Evolutionary conservation across 1,284 basidiomycete species (phyloP), one percentile per base, ranked within the genome.

Genomic region (Tilletia horrida): DNA sequence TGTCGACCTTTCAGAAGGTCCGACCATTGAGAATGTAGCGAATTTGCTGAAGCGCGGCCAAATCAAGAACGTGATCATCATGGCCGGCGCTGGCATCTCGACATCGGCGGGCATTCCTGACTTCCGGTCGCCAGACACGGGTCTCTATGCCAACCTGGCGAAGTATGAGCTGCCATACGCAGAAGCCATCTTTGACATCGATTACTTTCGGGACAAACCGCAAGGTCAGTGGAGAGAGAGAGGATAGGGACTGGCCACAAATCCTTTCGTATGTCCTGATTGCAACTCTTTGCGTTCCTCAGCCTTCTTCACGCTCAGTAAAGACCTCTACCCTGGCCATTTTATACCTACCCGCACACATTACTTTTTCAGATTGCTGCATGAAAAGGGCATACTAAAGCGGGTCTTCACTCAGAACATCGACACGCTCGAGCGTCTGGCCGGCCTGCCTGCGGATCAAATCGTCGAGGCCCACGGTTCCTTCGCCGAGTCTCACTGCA

Each of bases 391-490:
- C 0, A 84, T 89, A 29, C 85, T 95, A 0, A 86, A 88, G 69
- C 88, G 86, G 47, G 91, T 90, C 82, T 92, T 92, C 76, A 93
- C 92, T 13, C 77, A 66, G 47, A 83, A 84, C 70, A 93, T 97
- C 67, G 95, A 97, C 81, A 96, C 92, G 0, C 87, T 98, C 21
- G 95, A 97, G 81, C 86, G 91, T 2, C 86, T 88, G 0, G 90
- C 93, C 0, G 92, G 92, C 7, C 86, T 97, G 0, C 88, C 90
- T 0, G 84, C 83, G 0, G 83, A 87, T 25, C 87, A 87, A 74
- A 88, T 98, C 68, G 86, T 97, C 43, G 95, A 97, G 83, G 96
- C 96, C 0, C 95, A 98, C 78, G 95, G 93, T 0, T 92, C 89
- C 42, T 81, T 81, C 55, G 79, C 80, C 18, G 70, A 68, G 0